Evolutionary conservation across 768 basidiomycete genomes (phyloP).

Genomic region (Neoboletus brunneissimus): DNA sequence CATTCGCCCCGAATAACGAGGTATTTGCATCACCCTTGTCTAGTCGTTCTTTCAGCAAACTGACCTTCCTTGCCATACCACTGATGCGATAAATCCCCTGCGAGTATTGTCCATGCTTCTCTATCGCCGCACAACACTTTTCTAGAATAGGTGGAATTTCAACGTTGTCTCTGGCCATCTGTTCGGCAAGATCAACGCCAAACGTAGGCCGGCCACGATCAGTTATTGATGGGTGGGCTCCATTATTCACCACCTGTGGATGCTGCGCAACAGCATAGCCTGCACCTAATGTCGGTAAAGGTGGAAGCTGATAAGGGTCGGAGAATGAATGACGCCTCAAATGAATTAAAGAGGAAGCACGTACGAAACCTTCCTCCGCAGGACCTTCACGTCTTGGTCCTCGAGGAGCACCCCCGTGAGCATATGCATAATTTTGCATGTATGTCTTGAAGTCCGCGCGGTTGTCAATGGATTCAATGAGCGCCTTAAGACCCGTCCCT

Average conservation of each 20-base stretch:
- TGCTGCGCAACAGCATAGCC: slow-evolving; percentile 27
- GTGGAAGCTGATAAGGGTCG: slow-evolving; percentile 50
- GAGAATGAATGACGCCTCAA: slow-evolving; percentile 1
- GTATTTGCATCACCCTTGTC: slow-evolving; percentile 65
- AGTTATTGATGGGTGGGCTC: slow-evolving; percentile 33
- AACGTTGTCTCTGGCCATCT: slow-evolving; percentile 86
- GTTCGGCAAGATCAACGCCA: slow-evolving; percentile 88
- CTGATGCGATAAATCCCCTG: slow-evolving; percentile 94
- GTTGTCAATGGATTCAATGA: slow-evolving; percentile 91
- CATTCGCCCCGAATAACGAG: slow-evolving; percentile 1
- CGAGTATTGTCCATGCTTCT: slow-evolving; percentile 77
- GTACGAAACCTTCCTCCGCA: slow-evolving; percentile 88
- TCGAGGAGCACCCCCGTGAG: slow-evolving; percentile 61
- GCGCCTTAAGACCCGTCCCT: slow-evolving; percentile 77
- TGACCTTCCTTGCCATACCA: slow-evolving; percentile 85
- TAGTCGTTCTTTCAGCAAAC: slow-evolving; percentile 74
- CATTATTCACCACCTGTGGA: slow-evolving; percentile 25
- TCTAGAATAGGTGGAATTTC: slow-evolving; percentile 86
- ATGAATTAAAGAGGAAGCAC: slow-evolving; percentile 33
- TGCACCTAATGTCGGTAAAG: slow-evolving; percentile 47
- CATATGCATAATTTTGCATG: slow-evolving; percentile 97
- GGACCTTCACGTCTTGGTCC: slow-evolving; percentile 91
- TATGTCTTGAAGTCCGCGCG: slow-evolving; percentile 92
- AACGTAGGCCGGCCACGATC: slow-evolving; percentile 83
- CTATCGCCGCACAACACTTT: slow-evolving; percentile 90